Evolutionary conservation across 2,329 filamentous ascomycete species (phyloP).

Genomic region (Trichoderma gracile): DNA sequence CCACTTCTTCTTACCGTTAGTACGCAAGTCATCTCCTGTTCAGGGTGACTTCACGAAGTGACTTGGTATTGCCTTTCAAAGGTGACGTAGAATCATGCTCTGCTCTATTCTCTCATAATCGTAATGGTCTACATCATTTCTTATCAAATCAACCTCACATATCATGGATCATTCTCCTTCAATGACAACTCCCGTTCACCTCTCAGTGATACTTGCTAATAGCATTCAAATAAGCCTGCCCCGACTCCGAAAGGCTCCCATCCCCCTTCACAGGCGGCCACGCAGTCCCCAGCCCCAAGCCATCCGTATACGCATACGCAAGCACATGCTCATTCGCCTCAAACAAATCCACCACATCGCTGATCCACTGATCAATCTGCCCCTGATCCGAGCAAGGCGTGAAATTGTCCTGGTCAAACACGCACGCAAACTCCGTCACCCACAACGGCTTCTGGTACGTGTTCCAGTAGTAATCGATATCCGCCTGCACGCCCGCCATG

Average conservation of each 20-base stretch:
- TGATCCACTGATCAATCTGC: constrained; percentile 28
- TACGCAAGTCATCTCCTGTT: no score
- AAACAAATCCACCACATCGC: constrained; percentile 27
- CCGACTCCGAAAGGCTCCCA: constrained; percentile 27
- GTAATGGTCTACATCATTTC: no score
- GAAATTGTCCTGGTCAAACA: constrained; percentile 26
- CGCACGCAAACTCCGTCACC: constrained; percentile 28
- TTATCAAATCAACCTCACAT: no score
- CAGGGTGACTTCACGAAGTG: no score
- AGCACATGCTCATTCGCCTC: constrained; percentile 27
- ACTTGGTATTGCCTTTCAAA: no score
- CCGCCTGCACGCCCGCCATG: constrained; percentile 27
- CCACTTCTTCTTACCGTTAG: no score
- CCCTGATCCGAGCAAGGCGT: constrained; percentile 26
- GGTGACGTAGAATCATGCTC: no score
- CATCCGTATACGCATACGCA: constrained; percentile 29
- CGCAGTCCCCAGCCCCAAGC: constrained; percentile 24
- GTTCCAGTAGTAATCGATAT: constrained; percentile 30
- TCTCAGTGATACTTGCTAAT: constrained; percentile 28
- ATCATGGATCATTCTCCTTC: no score
- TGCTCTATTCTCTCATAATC: no score
- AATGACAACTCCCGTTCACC: no score
- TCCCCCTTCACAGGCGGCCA: constrained; percentile 25
- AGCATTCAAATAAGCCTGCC: constrained; percentile 27
- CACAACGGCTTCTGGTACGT: constrained; percentile 29